Evolutionary conservation across 805 yeast genomes (phyloP).

Genomic region (Ogataea sp.): DNA sequence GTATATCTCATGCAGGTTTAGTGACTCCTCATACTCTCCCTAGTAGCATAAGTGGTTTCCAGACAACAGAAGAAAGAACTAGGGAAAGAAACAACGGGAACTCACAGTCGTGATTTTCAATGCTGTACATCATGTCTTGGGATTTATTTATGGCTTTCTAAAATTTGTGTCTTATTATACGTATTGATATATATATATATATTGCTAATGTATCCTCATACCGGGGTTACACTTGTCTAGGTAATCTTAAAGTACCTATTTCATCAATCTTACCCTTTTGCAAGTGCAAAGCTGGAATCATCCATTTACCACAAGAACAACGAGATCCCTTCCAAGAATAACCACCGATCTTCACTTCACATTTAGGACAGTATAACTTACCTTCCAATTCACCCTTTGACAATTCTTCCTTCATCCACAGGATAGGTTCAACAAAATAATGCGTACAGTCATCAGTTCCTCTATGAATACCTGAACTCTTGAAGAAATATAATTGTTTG

Average conservation of each 20-base stretch:
- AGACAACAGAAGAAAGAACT: too few species aligned
- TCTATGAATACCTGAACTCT: conserved; percentile 48
- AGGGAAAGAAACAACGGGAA: too few species aligned
- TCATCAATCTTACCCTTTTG: conserved; percentile 78
- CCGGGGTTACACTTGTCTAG: too few species aligned
- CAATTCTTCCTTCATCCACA: conserved; percentile 86
- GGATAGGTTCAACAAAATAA: conserved; percentile 78
- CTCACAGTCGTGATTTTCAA: too few species aligned
- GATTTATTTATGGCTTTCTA: too few species aligned
- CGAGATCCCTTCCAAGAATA: conserved; percentile 92
- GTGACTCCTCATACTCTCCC: too few species aligned
- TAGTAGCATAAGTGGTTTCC: too few species aligned
- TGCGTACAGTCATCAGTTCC: conserved; percentile 70
- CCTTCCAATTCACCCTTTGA: conserved; percentile 78
- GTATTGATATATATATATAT: too few species aligned
- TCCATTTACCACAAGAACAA: conserved; percentile 95
- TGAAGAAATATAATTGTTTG: conserved; percentile 57
- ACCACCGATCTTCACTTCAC: conserved; percentile 80
- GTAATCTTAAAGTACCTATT: conserved; percentile 26
- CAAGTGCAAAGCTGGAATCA: conserved; percentile 82
- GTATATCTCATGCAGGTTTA: too few species aligned
- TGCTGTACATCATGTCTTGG: too few species aligned
- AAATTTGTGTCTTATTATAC: too few species aligned
- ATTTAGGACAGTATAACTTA: conserved; percentile 75
- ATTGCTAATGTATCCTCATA: too few species aligned